Base-by-base conservation (phyloP, 176 grass and related monocot species). In the Poa pratensis region DNA sequence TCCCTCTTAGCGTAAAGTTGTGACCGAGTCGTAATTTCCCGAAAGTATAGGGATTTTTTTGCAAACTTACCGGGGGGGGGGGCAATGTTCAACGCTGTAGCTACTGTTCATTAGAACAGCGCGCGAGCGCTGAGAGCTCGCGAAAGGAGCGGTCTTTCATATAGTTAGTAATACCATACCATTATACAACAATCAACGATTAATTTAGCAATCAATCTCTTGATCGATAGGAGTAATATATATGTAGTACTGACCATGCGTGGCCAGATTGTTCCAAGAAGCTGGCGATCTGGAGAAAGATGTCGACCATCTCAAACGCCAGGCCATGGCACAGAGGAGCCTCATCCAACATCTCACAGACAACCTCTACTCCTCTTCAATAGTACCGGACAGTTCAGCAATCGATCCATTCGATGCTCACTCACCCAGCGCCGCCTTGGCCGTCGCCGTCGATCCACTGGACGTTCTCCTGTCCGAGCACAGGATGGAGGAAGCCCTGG, bases 181-280 rank as follows among this genome's bases (percentile, higher is more conserved):
- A 73, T 28, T 3, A 5, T 9, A 1, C 23, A 16, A 11, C 24
- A 28, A 1, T 4, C 24, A 20, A 5, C 37, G 4, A 18, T 62
- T 1, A 42, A 24, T 60, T 18, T 10, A 61, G 4, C n/a, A 10
- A 3, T 51, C 0, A 50, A 18, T 24, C 19, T 17, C 55, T 50
- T n/a, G 18, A 54, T 22, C 5, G 3, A 35, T 9, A 37, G 46
- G 46, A 49, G 28, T 55, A 52, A n/a, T n/a, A 20, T n/a, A n/a
- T n/a, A 20, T n/a, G 68, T 26, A 63, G 26, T 19, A 6, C 9
- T 73, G 69, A 45, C 13, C 42, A 46, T 77, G 50, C 74, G 13
- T 13, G 37, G 27, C n/a, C 79, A 93, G 91, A 65, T 80, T 89
- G 85, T 62, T 91, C 35, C 80, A 85, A 69, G 84, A 91, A 87